A percentile compares a stretch with the other conserved stretches of the same genome.
phyloP scores from a whole-genome alignment of 2,329 filamentous ascomycete genomes.

The Beauveria varroae region DNA sequence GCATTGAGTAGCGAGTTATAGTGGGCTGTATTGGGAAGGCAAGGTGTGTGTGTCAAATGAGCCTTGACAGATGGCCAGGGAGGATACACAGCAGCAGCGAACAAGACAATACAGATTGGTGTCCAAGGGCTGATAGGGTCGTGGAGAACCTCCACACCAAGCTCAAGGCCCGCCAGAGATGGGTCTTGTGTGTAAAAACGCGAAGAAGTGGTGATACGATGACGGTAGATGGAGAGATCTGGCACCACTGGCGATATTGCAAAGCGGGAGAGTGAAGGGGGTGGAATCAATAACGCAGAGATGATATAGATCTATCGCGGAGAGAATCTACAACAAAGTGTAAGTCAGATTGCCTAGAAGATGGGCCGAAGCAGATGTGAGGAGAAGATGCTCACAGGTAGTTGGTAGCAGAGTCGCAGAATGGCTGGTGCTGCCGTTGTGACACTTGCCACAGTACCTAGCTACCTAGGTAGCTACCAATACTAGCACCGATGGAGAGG shows the following conservation, averaged over 20 bases:
- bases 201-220: background rate
- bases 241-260: background rate
- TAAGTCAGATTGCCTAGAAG: background rate
- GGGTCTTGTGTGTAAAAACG: conserved; percentile 1
- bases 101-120: background rate
- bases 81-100: background rate
- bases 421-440: background rate
- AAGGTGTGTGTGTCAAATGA: conserved; percentile 2
- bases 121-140: background rate
- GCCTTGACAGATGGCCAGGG: background rate
- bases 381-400: background rate
- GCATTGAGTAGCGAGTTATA: conserved; percentile 13
- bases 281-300: background rate
- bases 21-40: conserved; percentile 1
- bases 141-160: conserved; percentile 6
- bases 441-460: background rate
- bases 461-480: background rate
- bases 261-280: background rate
- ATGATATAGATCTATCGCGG: background rate
- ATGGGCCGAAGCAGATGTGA: background rate
- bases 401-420: background rate
- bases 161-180: conserved; percentile 3
- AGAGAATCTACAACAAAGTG: background rate
- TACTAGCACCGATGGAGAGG: background rate
- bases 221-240: background rate